These are phyloP conservation scores for Zarea fungicola DNA, from an alignment of 2,329 filamentous ascomycete species.

Conservation along the genomic window DNA sequence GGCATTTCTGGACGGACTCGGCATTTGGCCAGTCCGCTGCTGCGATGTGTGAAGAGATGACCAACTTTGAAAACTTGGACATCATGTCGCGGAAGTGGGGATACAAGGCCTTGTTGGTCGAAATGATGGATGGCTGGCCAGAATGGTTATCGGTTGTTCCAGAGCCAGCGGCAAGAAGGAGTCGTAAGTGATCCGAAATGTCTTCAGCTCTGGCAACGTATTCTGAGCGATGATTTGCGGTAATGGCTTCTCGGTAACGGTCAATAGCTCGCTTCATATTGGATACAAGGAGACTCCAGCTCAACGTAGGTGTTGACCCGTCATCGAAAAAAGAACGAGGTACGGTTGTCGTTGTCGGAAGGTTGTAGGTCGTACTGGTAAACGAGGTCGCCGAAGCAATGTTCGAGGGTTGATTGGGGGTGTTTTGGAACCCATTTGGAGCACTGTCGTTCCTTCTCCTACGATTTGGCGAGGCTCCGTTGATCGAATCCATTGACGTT, in stretches of 20 bases:
- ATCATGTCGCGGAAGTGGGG: constrained; percentile 99
- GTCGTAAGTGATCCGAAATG: constrained; percentile 90
- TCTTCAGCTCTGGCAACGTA: constrained; percentile 95
- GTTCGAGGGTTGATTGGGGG: constrained; percentile 43
- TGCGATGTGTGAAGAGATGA: constrained; percentile 95
- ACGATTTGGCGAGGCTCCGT: constrained; percentile 56
- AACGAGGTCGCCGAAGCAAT: constrained; percentile 58
- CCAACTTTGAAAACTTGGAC: constrained; percentile 99
- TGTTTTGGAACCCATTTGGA: constrained; percentile 31
- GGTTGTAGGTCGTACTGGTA: constrained; percentile 51
- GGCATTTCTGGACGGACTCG: constrained; percentile 89
- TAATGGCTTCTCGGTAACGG: constrained; percentile 84
- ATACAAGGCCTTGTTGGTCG: constrained; percentile 93
- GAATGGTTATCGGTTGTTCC: constrained; percentile 98
- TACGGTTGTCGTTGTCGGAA: constrained; percentile 55
- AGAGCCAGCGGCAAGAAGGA: constrained; percentile 91
- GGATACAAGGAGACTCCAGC: constrained; percentile 83
- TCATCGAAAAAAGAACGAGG: constrained; percentile 89
- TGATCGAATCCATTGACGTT: constrained; percentile 87
- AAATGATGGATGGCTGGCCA: constrained; percentile 98
- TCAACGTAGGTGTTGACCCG: constrained; percentile 70
- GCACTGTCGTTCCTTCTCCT: constrained; percentile 54
- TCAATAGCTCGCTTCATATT: constrained; percentile 93
- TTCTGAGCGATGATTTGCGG: constrained; percentile 74
- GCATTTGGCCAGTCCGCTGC: constrained; percentile 92